Percentiles rank a stretch among this genome's conserved stretches.
Evolutionary conservation across 2,329 filamentous ascomycete genomes (phyloP).

Genomic region (Metarhizium guizhouense): DNA sequence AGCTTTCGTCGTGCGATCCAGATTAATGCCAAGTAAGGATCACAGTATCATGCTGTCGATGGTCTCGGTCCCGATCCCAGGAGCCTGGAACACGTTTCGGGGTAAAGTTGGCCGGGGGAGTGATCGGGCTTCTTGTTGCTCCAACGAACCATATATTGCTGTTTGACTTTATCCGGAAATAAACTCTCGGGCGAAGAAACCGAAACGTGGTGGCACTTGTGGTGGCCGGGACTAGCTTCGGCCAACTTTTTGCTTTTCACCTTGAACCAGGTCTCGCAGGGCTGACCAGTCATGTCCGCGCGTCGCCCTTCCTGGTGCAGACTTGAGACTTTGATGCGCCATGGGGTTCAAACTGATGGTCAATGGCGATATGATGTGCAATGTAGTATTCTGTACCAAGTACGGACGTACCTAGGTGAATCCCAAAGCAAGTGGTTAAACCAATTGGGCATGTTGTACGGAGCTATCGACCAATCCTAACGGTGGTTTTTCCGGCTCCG

Average conservation of each 20-base stretch:
- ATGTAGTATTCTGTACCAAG: neutral
- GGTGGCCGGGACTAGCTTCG: neutral
- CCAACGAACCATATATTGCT: neutral
- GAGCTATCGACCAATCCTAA: neutral
- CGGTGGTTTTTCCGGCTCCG: neutral
- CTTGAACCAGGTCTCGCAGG: neutral
- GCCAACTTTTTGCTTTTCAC: neutral
- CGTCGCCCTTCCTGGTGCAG: too few relatives aligned
- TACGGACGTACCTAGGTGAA: neutral
- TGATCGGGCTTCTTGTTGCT: too few relatives aligned
- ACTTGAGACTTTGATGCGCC: neutral
- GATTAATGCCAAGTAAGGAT: neutral
- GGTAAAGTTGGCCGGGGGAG: too few relatives aligned
- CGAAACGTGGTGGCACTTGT: neutral
- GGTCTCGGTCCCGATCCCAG: neutral
- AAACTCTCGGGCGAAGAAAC: neutral
- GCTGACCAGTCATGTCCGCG: neutral
- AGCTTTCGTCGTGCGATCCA: neutral
- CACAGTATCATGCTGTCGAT: neutral
- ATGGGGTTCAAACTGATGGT: neutral
- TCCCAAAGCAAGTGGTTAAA: too few relatives aligned
- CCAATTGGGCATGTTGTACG: neutral
- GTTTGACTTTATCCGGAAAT: neutral
- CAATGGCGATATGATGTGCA: neutral
- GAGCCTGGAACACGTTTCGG: neutral